Conservation (phyloP, 2,329 filamentous ascomycete genomes). For the Aspergillus neoniger region DNA sequence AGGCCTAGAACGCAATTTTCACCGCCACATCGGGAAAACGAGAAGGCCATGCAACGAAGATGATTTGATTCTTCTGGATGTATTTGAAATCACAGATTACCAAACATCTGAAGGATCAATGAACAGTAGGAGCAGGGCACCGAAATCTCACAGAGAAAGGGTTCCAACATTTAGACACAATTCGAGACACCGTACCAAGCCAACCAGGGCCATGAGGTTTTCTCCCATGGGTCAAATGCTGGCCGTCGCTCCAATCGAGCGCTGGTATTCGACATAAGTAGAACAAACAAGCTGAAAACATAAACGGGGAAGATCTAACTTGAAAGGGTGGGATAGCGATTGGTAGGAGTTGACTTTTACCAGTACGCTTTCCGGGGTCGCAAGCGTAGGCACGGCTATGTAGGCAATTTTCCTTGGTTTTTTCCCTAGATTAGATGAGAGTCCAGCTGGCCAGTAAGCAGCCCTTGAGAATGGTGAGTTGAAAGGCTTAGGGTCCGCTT, state of each 20-base stretch:
- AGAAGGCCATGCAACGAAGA: no score
- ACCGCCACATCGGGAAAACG: no score
- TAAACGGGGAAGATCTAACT: neutral
- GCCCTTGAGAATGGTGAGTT: slow-evolving; percentile 2
- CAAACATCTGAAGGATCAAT: neutral
- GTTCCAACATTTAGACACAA: slow-evolving; percentile 30
- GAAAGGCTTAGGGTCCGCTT: slow-evolving; percentile 24
- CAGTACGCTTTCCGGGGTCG: neutral
- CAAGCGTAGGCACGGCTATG: neutral
- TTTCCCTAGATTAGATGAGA: neutral
- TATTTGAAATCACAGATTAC: neutral
- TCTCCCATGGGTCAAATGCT: slow-evolving; percentile 21
- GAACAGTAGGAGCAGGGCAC: slow-evolving; percentile 11
- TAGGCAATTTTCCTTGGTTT: neutral
- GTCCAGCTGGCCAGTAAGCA: neutral
- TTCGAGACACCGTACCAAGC: slow-evolving; percentile 29
- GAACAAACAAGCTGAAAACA: neutral
- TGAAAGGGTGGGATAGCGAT: slow-evolving; percentile 12
- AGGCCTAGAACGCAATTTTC: no score
- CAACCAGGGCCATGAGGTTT: slow-evolving; percentile 25
- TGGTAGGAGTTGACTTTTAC: neutral
- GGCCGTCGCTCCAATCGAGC: slow-evolving; percentile 24
- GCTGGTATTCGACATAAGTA: slow-evolving; percentile 19
- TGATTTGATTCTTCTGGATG: neutral
- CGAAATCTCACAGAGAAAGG: slow-evolving; percentile 23